A percentile compares a stretch with the other conserved stretches of the same genome.
These are phyloP conservation scores for Yamadazyma phyllophila DNA, from an alignment of 805 yeast genomes.

Conservation along the genomic window DNA sequence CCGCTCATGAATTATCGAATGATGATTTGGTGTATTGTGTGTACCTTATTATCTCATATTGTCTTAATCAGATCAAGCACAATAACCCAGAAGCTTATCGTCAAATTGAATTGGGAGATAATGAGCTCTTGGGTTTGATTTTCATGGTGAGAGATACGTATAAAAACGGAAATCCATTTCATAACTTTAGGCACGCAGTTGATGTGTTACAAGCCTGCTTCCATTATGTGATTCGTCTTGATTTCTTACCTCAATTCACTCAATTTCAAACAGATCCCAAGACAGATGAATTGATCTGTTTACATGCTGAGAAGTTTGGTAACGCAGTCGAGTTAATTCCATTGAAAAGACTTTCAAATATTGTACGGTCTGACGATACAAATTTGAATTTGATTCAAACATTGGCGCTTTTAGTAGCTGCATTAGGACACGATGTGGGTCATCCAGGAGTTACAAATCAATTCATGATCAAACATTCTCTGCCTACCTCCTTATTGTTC, in stretches of 20 bases:
- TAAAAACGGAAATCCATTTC: conserved; percentile 84
- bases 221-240: conserved; percentile 51
- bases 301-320: conserved; percentile 14
- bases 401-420: conserved; percentile 68
- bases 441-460: conserved; percentile 95
- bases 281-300: conserved; percentile 24
- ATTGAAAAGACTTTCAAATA: conserved; percentile 5
- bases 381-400: conserved; percentile 42
- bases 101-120: conserved; percentile 22
- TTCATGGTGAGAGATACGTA: conserved; percentile 75
- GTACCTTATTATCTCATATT: conserved; percentile 49
- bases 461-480: conserved; percentile 53
- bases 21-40: conserved; percentile 69
- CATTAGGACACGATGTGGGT: conserved; percentile 93
- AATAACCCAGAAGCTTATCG: background rate
- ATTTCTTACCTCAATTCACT: conserved; percentile 36
- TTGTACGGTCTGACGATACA: conserved; percentile 17
- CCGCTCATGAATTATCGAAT: conserved; percentile 60
- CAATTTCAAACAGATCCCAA: conserved; percentile 34
- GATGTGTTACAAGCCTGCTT: conserved; percentile 93
- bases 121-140: conserved; percentile 56
- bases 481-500: conserved; percentile 65
- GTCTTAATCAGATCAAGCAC: conserved; percentile 28
- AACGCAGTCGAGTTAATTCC: conserved; percentile 16
- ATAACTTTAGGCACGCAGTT: conserved; percentile 92